These are phyloP conservation scores for Lipomyces chichibuensis DNA, from an alignment of 805 yeast genomes.

Conservation along the genomic window DNA sequence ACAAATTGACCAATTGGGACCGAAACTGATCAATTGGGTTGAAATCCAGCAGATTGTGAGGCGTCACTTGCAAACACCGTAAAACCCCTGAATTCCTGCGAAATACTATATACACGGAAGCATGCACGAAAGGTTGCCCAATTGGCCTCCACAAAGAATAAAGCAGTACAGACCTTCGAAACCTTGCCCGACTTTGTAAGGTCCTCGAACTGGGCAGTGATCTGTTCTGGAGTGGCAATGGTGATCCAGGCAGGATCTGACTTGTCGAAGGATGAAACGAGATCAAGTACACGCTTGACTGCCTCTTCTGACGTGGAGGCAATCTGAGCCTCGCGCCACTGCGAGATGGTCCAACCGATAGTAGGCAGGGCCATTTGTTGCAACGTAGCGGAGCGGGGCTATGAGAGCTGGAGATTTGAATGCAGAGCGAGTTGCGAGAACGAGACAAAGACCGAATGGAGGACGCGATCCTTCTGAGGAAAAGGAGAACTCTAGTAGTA, in stretches of 20 bases:
- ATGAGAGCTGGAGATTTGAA: neutral
- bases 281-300: constrained; percentile 51
- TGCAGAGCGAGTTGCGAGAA: neutral
- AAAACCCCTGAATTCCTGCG: too few relatives aligned
- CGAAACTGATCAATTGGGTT: too few relatives aligned
- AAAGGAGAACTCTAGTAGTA: neutral
- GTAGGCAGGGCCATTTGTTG: constrained; percentile 35
- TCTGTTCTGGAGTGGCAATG: constrained; percentile 61
- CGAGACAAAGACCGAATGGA: neutral
- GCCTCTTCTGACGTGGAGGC: constrained; percentile 66
- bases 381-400: neutral
- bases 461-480: neutral
- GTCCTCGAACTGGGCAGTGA: constrained; percentile 76
- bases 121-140: neutral
- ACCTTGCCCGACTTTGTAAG: constrained; percentile 56
- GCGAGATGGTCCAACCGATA: constrained; percentile 77
- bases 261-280: constrained; percentile 42
- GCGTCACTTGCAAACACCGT: neutral
- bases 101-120: neutral
- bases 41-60: too few relatives aligned
- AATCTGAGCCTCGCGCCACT: constrained; percentile 75
- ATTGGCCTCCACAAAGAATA: neutral
- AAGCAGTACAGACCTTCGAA: constrained; percentile 46
- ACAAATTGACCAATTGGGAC: neutral
- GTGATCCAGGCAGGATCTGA: constrained; percentile 92